Evolutionary conservation across 164 flowering plant species (phyloP).

Genomic region (Aristolochia fimbriata): DNA sequence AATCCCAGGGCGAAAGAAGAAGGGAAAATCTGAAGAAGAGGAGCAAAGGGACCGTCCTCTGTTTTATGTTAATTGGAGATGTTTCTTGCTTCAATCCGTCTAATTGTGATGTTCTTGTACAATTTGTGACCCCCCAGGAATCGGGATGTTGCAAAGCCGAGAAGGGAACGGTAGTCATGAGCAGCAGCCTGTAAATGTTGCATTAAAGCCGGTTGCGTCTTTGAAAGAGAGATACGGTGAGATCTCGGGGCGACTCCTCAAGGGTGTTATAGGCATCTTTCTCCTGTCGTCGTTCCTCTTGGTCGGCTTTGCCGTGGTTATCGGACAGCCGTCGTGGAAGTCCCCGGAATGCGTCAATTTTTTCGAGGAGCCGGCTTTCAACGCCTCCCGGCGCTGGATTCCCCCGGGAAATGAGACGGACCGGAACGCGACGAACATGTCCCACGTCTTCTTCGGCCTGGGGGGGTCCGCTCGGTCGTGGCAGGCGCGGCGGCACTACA

Average conservation of each 20-base stretch:
- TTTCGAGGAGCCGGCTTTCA: neutral
- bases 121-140: neutral
- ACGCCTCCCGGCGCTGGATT: no score
- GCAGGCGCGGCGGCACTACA: slow-evolving; percentile 33
- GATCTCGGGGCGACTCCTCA: slow-evolving; percentile 1
- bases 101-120: neutral
- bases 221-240: slow-evolving; percentile 1
- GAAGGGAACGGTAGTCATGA: neutral
- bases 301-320: neutral
- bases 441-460: slow-evolving; percentile 46
- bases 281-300: slow-evolving; percentile 6
- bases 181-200: no score
- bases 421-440: slow-evolving; percentile 2
- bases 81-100: neutral
- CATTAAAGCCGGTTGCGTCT: neutral
- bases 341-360: neutral
- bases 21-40: no score
- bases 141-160: neutral
- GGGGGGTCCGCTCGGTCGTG: slow-evolving; percentile 41
- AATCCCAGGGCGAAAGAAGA: no score
- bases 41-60: no score
- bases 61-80: no score
- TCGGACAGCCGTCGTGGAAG: slow-evolving; percentile 1
- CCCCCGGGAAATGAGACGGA: neutral
- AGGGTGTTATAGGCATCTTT: neutral